phyloP scores from a whole-genome alignment of 2,329 filamentous ascomycete genomes.

The Clarireedia paspali region DNA sequence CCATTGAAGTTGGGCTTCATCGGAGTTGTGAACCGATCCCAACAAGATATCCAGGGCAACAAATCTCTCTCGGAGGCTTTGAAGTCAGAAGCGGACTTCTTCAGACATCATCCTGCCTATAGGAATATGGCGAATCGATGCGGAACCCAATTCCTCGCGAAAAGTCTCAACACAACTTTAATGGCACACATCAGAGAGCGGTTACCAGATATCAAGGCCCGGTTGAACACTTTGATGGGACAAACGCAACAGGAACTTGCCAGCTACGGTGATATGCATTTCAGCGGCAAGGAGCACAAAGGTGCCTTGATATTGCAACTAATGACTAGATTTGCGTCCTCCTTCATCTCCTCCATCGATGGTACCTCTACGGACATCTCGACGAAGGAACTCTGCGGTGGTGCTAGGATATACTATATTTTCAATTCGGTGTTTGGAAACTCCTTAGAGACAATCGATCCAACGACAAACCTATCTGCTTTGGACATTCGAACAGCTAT shows the following conservation, averaged over 20 bases:
- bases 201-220: conserved; percentile 94
- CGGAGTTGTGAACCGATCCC: conserved; percentile 93
- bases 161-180: conserved; percentile 87
- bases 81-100: conserved; percentile 86
- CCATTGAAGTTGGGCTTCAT: conserved; percentile 96
- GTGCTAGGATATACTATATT: conserved; percentile 30
- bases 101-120: conserved; percentile 94
- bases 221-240: conserved; percentile 97
- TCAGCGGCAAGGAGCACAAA: conserved; percentile 92
- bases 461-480: conserved; percentile 88
- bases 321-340: conserved; percentile 97
- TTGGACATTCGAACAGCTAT: conserved; percentile 96
- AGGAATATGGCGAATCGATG: conserved; percentile 91
- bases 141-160: conserved; percentile 89
- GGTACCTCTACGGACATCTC: conserved; percentile 98
- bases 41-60: conserved; percentile 94
- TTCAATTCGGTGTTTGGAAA: conserved; percentile 63
- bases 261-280: conserved; percentile 96
- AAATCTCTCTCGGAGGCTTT: conserved; percentile 92
- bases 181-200: conserved; percentile 96
- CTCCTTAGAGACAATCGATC: conserved; percentile 91
- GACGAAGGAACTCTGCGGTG: conserved; percentile 59
- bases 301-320: conserved; percentile 91
- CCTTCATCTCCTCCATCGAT: conserved; percentile 97
- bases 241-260: conserved; percentile 98